Evolutionary conservation across 371 early-diverging fungal species (phyloP).

Genomic region (Mortierella sp.): DNA sequence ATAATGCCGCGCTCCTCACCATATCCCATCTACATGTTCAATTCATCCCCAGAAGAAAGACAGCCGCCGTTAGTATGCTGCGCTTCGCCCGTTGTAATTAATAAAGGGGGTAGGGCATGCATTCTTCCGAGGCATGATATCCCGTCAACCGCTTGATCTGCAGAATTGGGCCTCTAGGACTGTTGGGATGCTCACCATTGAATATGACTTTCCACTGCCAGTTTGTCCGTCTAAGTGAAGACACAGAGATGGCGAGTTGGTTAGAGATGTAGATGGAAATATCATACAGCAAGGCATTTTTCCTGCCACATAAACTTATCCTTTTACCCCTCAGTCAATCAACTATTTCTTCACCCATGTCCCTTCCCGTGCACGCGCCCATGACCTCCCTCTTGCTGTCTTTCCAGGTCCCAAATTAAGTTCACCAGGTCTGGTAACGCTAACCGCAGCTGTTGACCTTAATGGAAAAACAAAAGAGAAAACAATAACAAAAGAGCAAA

Average conservation of each 20-base stretch:
- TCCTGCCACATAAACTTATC: too few relatives aligned
- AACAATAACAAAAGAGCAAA: background rate
- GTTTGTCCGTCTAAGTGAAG: conserved; percentile 82
- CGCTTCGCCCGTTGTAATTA: background rate
- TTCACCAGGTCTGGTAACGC: background rate
- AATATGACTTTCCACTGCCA: conserved; percentile 86
- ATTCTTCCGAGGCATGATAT: background rate
- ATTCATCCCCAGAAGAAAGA: background rate
- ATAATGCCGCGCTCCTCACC: conserved; percentile 88
- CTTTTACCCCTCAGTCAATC: too few relatives aligned
- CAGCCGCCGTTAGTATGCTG: background rate
- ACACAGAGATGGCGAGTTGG: background rate
- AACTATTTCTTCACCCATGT: conserved; percentile 50
- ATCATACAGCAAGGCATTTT: too few relatives aligned
- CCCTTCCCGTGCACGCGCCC: conserved; percentile 51
- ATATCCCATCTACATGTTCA: conserved; percentile 67
- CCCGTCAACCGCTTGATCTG: conserved; percentile 3
- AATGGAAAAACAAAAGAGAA: too few relatives aligned
- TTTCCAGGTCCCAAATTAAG: background rate
- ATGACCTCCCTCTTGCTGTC: background rate
- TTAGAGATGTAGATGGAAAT: background rate
- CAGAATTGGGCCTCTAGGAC: too few relatives aligned
- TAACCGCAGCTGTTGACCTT: background rate
- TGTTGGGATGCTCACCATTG: conserved; percentile 69
- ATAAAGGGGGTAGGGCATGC: background rate